Evolutionary conservation across 139 green algal species (phyloP).

Genomic region (Picochlorum sp.): DNA sequence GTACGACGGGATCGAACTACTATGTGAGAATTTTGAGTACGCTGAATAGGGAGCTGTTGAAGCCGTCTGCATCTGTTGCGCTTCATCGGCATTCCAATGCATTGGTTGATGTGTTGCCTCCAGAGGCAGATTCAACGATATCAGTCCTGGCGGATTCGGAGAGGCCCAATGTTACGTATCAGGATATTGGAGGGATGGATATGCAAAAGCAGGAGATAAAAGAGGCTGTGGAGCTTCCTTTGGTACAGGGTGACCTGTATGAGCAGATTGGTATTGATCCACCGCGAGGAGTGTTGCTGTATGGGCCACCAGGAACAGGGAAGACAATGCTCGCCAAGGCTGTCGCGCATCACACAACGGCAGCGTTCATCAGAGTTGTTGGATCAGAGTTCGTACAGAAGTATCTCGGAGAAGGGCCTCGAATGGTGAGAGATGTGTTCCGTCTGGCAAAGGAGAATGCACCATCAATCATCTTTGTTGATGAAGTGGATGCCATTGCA

Average conservation of each 20-base stretch:
- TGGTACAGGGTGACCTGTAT: slow-evolving; percentile 94
- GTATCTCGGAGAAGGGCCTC: slow-evolving; percentile 95
- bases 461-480: slow-evolving; percentile 98
- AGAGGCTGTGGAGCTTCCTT: slow-evolving; percentile 96
- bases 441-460: slow-evolving; percentile 96
- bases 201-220: slow-evolving; percentile 99
- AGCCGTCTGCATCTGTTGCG: slow-evolving; percentile 86
- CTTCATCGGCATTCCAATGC: slow-evolving; percentile 97
- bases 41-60: slow-evolving; percentile 95
- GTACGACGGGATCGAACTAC: slow-evolving; percentile 80
- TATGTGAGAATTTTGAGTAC: slow-evolving; percentile 91
- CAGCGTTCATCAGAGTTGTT: slow-evolving; percentile 95
- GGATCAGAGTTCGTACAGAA: slow-evolving; percentile 99
- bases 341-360: slow-evolving; percentile 95
- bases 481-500: slow-evolving; percentile 95
- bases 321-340: slow-evolving; percentile 96
- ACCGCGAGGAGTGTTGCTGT: slow-evolving; percentile 92
- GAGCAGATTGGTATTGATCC: slow-evolving; percentile 93
- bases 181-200: slow-evolving; percentile 95
- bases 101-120: slow-evolving; percentile 96
- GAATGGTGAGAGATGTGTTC: slow-evolving; percentile 99
- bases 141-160: slow-evolving; percentile 86
- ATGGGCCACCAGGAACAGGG: slow-evolving; percentile 82
- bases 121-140: slow-evolving; percentile 96
- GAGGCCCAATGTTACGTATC: slow-evolving; percentile 90